Conservation (phyloP, 83 land plant genomes). For the Picea abies region DNA sequence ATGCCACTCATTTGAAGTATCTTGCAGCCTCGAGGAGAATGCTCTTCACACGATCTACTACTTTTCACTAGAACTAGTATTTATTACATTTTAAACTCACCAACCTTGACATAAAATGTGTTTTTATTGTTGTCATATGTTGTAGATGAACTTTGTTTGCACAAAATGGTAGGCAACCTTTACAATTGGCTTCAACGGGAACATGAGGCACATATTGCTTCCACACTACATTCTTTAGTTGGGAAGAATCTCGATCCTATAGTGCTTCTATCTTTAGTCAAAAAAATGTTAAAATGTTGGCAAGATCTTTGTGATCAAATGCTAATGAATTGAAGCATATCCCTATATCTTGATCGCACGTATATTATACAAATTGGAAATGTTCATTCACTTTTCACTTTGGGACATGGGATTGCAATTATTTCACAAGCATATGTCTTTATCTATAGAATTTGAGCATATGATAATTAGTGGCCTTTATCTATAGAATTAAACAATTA, state of each 20-base stretch:
- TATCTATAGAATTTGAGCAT: conserved; percentile 89
- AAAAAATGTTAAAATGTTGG: conserved; percentile 71
- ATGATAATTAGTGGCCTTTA: conserved; percentile 39
- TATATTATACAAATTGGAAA: conserved; percentile 93
- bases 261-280: conserved; percentile 90
- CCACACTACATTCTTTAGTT: conserved; percentile 63
- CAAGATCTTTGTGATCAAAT: conserved; percentile 98
- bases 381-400: conserved; percentile 60
- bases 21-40: too few species aligned
- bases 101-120: too few species aligned
- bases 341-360: conserved; percentile 93
- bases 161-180: conserved; percentile 94
- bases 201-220: conserved; percentile 88
- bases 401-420: conserved; percentile 99
- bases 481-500: too few species aligned
- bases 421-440: conserved; percentile 88
- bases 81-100: too few species aligned
- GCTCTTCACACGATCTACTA: too few species aligned
- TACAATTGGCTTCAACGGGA: conserved; percentile 85
- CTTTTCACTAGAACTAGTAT: too few species aligned
- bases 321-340: conserved; percentile 96
- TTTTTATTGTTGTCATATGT: too few species aligned
- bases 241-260: conserved; percentile 93
- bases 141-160: conserved; percentile 44
- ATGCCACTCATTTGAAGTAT: too few species aligned